Percentiles rank a stretch among this genome's conserved stretches.
Evolutionary conservation across 495 filamentous ascomycete genomes (phyloP).

Genomic region (Penicillium paxilli): DNA sequence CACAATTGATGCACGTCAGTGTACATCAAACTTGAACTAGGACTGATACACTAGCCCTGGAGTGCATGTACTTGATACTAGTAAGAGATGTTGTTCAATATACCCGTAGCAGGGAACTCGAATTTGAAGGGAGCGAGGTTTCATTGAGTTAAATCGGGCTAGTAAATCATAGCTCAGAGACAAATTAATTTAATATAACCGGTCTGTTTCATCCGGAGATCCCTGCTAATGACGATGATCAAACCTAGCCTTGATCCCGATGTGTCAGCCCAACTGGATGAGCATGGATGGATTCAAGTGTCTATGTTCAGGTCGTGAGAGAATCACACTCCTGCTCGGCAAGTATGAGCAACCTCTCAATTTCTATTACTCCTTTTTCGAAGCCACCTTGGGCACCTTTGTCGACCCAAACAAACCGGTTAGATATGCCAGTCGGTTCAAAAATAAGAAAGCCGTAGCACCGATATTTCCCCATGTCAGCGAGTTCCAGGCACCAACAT

Average conservation of each 20-base stretch:
- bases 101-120: no score
- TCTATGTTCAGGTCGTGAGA: background rate
- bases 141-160: no score
- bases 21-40: background rate
- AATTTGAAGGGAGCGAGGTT: no score
- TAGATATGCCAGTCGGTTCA: slow-evolving; percentile 57
- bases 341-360: background rate
- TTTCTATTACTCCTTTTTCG: slow-evolving; percentile 23
- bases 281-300: no score
- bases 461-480: slow-evolving; percentile 76
- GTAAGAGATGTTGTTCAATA: background rate
- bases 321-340: no score
- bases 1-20: background rate
- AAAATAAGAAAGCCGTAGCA: slow-evolving; percentile 54
- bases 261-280: background rate
- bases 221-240: background rate
- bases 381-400: slow-evolving; percentile 22
- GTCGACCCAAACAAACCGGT: slow-evolving; percentile 56
- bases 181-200: no score
- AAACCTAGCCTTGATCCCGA: background rate
- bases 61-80: no score
- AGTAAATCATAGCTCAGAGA: no score
- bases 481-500: slow-evolving; percentile 63
- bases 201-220: background rate
- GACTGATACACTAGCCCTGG: no score